Conservation (phyloP, 1,284 basidiomycete species). For the Pseudozyma sp. region DNA sequence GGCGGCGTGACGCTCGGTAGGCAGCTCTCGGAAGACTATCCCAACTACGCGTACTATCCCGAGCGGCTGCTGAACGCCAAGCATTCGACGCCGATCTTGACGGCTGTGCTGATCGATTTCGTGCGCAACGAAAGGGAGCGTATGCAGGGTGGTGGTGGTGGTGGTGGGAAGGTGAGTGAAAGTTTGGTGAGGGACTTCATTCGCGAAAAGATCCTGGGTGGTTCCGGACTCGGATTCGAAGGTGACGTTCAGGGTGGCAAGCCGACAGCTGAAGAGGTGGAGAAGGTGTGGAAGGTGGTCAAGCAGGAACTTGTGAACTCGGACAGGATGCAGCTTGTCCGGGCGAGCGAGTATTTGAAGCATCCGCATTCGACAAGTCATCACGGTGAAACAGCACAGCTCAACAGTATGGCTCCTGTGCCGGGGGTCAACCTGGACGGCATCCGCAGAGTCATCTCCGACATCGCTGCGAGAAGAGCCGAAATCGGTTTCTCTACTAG, state of each 20-base stretch:
- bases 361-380: conserved; percentile 5
- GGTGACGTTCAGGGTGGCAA: conserved; percentile 26
- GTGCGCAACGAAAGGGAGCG: conserved; percentile 14
- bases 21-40: conserved; percentile 63
- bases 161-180: conserved; percentile 8
- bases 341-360: neutral
- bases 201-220: conserved; percentile 39
- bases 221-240: conserved; percentile 30
- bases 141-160: neutral
- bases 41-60: conserved; percentile 69
- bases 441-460: conserved; percentile 45
- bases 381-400: neutral
- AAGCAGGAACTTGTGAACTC: conserved; percentile 25
- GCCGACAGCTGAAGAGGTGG: conserved; percentile 58
- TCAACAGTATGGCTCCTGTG: conserved; percentile 11
- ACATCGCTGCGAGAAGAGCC: conserved; percentile 61
- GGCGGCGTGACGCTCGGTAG: conserved; percentile 69
- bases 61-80: conserved; percentile 66
- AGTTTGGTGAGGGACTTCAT: conserved; percentile 43
- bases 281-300: conserved; percentile 49
- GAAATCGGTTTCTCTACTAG: conserved; percentile 70
- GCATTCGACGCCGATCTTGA: conserved; percentile 65
- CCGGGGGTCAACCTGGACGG: conserved; percentile 44
- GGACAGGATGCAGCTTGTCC: neutral
- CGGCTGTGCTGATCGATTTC: conserved; percentile 54